These are phyloP conservation scores for Gentiana straminea DNA, from an alignment of 257 asterid species.

Conservation along the genomic window DNA sequence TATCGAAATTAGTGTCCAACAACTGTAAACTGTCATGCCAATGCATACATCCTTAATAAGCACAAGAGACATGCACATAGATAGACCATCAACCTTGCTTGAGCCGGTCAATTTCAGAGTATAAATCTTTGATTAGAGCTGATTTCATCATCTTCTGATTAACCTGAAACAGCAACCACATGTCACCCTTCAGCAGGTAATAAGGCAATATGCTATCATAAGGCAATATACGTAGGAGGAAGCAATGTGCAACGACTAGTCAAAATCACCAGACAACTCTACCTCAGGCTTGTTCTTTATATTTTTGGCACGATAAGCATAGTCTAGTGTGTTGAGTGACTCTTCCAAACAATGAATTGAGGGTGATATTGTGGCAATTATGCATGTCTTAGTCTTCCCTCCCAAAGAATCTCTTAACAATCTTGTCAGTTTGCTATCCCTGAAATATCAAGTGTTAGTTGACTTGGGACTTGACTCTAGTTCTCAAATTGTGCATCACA, in stretches of 20 bases:
- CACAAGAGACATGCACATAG: background rate
- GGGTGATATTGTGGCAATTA: slow-evolving; percentile 52
- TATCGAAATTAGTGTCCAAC: background rate
- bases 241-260: background rate
- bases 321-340: slow-evolving; percentile 56
- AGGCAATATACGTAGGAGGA: background rate
- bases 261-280: slow-evolving; percentile 1
- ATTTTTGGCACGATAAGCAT: slow-evolving; percentile 44
- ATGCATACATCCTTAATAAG: background rate
- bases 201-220: too few species aligned
- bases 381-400: slow-evolving; percentile 54
- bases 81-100: slow-evolving; percentile 27
- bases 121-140: slow-evolving; percentile 30
- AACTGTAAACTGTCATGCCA: background rate
- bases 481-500: background rate
- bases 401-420: slow-evolving; percentile 53
- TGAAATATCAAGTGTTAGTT: slow-evolving; percentile 3
- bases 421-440: slow-evolving; percentile 63
- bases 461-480: too few species aligned
- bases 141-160: slow-evolving; percentile 44
- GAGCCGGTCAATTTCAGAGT: slow-evolving; percentile 30
- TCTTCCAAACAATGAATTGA: slow-evolving; percentile 51
- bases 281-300: slow-evolving; percentile 63
- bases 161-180: slow-evolving; percentile 20
- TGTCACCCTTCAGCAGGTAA: background rate